Evolutionary conservation across 1,284 basidiomycete species (phyloP), one percentile per base, ranked within the genome.

Genomic region (Porodaedalea pini): DNA sequence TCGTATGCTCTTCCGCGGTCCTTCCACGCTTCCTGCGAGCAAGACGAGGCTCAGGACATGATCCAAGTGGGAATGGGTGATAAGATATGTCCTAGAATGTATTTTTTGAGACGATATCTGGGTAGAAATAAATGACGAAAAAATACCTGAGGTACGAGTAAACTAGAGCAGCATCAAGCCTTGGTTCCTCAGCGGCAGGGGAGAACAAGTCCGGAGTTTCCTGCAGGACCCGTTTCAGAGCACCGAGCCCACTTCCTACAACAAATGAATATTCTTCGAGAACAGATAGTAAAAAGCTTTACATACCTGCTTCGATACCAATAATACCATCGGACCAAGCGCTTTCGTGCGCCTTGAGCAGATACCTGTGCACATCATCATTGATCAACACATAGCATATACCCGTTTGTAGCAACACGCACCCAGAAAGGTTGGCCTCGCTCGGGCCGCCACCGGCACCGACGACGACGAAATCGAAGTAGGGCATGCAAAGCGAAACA

Each of bases 1-100:
- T 61, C 79, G 83, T 17, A 94, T 81, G 7, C 79, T 79, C 65
- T 87, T 88, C 36, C 83, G 77, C 36, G 72, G 67, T 13, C 86
- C 85, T n/a, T 71, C 68, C 15, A 87, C 67, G 4, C 86, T 82
- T 45, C 91, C 91, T 17, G 89, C 89, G 2, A 85, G 83, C 49
- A 94, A 71, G 36, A 92, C 79, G 23, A 93, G 76, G 53, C 88
- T 83, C 62, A 76, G 81, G 60, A 92, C 79, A 68, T 94, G 92
- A 71, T 94, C 91, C 23, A 94, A 71, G 68, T 94, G 91, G 2
- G 87, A 84, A 70, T 93, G 91, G 3, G 86, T 86, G 63, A 93
- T 75, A 56, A 93, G 77, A 64, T 85, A 92, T 59, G 80, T 84
- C 59, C 88, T 87, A 66, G 6, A 29, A 27, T 15, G 13, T 51